Evolutionary conservation across 768 basidiomycete species (phyloP).

Genomic region (Podaxis sp.): DNA sequence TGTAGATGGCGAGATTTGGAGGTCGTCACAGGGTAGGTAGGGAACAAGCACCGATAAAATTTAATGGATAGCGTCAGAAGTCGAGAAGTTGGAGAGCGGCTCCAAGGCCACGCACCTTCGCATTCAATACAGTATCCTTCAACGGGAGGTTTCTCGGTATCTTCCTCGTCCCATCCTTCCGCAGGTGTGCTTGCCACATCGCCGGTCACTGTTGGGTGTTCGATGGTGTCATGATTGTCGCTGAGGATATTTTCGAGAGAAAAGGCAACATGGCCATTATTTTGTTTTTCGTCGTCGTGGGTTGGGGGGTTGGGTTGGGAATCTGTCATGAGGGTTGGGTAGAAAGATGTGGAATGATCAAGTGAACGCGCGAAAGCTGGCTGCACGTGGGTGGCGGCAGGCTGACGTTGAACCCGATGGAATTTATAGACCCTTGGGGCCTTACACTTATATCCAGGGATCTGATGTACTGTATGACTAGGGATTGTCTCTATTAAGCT

Average conservation of each 20-base stretch:
- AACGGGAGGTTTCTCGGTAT: slow-evolving; percentile 39
- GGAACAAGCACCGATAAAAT: slow-evolving; percentile 1
- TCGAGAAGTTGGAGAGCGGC: background rate
- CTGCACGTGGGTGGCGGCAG: slow-evolving; percentile 10
- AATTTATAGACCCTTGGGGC: background rate
- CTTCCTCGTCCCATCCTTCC: slow-evolving; percentile 72
- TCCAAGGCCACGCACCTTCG: slow-evolving; percentile 59
- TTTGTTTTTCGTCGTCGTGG: slow-evolving; percentile 14
- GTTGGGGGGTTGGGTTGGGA: slow-evolving; percentile 17
- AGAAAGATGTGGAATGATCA: slow-evolving; percentile 4
- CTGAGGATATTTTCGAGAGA: slow-evolving; percentile 73
- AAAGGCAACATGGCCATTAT: slow-evolving; percentile 34
- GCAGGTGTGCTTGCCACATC: slow-evolving; percentile 33
- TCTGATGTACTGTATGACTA: background rate
- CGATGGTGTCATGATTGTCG: slow-evolving; percentile 60
- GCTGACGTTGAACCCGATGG: slow-evolving; percentile 20
- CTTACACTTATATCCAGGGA: background rate
- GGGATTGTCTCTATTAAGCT: background rate
- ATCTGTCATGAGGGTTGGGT: slow-evolving; percentile 20
- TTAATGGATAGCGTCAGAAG: background rate
- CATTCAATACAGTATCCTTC: slow-evolving; percentile 84
- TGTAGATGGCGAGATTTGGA: background rate
- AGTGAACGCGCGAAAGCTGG: background rate
- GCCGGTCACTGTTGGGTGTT: slow-evolving; percentile 40
- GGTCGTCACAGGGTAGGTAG: too few species aligned